phyloP scores from a whole-genome alignment of 208 protist genomes.

The Acanthamoeba triangularis region DNA sequence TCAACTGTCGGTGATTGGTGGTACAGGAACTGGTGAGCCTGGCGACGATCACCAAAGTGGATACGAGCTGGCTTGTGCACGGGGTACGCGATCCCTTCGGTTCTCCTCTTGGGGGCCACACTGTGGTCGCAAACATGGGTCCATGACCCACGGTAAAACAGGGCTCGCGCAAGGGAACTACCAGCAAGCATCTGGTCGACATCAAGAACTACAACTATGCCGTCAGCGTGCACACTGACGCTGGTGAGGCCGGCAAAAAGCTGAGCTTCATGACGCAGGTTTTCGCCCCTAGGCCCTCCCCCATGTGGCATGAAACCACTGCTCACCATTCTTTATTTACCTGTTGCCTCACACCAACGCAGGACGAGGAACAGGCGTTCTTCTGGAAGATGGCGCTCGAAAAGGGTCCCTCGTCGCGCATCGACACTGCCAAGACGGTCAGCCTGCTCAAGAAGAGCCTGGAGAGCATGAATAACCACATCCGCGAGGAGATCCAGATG shows the following conservation, averaged over 20 bases:
- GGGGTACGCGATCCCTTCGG: background rate
- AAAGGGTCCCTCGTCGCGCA: background rate
- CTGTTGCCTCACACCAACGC: background rate
- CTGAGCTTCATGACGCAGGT: constrained; percentile 16
- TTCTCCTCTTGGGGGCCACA: background rate
- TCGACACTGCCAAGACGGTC: constrained; percentile 19
- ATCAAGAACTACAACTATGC: constrained; percentile 20
- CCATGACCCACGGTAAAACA: background rate
- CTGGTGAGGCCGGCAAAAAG: background rate
- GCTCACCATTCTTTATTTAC: background rate
- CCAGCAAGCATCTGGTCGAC: background rate
- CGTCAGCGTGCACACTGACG: background rate
- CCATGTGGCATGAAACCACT: background rate
- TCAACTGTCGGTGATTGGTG: background rate
- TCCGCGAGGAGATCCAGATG: background rate
- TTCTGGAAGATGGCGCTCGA: background rate
- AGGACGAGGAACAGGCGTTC: constrained; percentile 3
- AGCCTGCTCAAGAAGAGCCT: constrained; percentile 12
- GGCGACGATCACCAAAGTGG: background rate
- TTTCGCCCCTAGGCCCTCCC: background rate
- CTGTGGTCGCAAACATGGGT: background rate
- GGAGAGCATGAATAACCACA: background rate
- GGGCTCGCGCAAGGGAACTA: background rate
- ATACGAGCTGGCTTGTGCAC: background rate
- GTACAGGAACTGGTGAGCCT: background rate